Evolutionary conservation across 169 alveolate genomes (phyloP), one percentile per base, ranked within the genome.

Genomic region (Cystoisospora suis): DNA sequence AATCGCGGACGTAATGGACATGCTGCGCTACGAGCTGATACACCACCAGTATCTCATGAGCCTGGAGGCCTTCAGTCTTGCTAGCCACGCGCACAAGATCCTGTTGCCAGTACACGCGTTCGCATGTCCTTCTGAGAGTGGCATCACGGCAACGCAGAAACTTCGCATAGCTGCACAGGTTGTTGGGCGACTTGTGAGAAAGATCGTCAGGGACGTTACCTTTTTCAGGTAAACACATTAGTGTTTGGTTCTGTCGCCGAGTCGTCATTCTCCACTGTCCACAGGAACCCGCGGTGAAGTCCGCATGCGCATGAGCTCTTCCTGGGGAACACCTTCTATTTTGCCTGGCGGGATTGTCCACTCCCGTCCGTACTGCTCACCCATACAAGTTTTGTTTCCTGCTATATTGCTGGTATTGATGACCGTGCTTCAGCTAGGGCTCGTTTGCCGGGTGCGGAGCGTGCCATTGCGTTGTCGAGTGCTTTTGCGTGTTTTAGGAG

Each of bases 1-100:
- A 91, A 91, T 96, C 9, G 96, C 98, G 23, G 98, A 96, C 38
- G 93, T 96, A 38, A 95, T 94, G 59, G 98, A 96, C 86, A 95
- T 95, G 87, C 75, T 95, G 5, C 90, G 97, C 47, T 96, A 94
- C 87, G 98, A 96, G 90, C 92, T 96, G 27, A 95, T 96, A 23
- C 98, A 96, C 93, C 96, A 95, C 86, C 97, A 75, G 36, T 29
- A 42, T 58, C 58, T 88, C 40, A 32, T 81, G 89, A 40, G 65
- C 34, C 49, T 61, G 45, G 75, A 36, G 6, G 89, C 89, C 44
- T 40, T 45, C 40, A 47, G 53, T 3, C 2, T 77, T 61, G 87
- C 87, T 42, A 46, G 44, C n/a, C 49, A 29, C 27, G 5, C 87
- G 65, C 53, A 72, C 32, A 38, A 34, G 32, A 72, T 2, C 32